phyloP scores from a whole-genome alignment of 768 basidiomycete species.

The Amyloporia xantha region DNA sequence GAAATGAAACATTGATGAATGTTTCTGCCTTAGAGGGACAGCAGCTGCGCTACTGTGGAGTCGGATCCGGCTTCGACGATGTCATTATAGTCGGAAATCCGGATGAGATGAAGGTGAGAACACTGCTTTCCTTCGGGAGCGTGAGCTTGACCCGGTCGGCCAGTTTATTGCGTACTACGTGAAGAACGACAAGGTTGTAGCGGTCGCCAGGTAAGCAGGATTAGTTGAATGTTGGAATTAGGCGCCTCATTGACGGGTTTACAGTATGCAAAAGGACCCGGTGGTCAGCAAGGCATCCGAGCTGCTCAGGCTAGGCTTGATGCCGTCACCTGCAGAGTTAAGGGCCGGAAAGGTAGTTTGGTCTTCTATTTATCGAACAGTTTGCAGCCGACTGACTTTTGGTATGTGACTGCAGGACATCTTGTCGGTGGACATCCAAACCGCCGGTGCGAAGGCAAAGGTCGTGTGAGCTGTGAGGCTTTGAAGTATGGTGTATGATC shows the following conservation, averaged over 20 bases:
- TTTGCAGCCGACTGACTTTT: background rate
- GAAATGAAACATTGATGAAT: background rate
- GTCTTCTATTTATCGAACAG: background rate
- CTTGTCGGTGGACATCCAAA: slow-evolving; percentile 26
- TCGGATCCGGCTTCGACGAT: slow-evolving; percentile 67
- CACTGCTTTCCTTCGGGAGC: too few species aligned
- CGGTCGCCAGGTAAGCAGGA: slow-evolving; percentile 50
- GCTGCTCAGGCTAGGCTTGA: slow-evolving; percentile 67
- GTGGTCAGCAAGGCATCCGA: slow-evolving; percentile 74
- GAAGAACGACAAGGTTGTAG: slow-evolving; percentile 55
- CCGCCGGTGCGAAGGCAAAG: slow-evolving; percentile 18
- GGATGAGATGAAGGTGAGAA: slow-evolving; percentile 65
- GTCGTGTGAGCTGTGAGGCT: slow-evolving; percentile 6
- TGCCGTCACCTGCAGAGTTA: slow-evolving; percentile 74
- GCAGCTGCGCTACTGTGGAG: slow-evolving; percentile 80
- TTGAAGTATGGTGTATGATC: background rate
- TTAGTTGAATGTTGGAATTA: background rate
- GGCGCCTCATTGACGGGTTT: background rate
- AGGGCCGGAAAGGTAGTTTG: slow-evolving; percentile 60
- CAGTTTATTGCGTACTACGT: slow-evolving; percentile 81
- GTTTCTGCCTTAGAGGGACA: slow-evolving; percentile 73
- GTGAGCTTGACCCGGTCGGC: too few species aligned
- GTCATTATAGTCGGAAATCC: slow-evolving; percentile 71
- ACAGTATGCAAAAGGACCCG: slow-evolving; percentile 77
- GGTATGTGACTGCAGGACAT: slow-evolving; percentile 16